Base-by-base conservation (phyloP, 306 rosid species). In the Cercis canadensis region DNA sequence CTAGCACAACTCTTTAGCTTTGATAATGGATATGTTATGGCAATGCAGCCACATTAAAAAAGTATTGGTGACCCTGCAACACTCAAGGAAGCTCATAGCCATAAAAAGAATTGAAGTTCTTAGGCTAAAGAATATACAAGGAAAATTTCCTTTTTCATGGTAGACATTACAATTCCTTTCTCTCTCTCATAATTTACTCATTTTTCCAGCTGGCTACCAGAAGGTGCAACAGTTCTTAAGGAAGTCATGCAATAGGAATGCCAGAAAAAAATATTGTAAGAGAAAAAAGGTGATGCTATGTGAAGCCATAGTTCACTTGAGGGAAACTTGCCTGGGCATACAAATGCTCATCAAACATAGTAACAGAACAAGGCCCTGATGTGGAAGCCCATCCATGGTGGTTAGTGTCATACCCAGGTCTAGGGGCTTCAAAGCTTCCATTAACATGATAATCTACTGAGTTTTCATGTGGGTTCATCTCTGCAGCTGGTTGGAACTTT, bases 311-410 rank as follows among this genome's bases (percentile, higher is more conserved):
- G n/a, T 55, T 55, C 57, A 62, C 43, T 78, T 46, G 47, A 64
- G 81, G 57, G 36, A 53, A 65, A 62, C 74, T 71, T 67, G 81
- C 75, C 53, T 71, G 78, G 55, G 68, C 51, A 45, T 58, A 76
- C 17, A 81, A 59, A 55, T 65, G 75, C 65, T 81, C 81, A 66
- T 76, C 85, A 66, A 76, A 81, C 67, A 76, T 60, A 66, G 64
- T n/a, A 46, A 75, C 60, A 53, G 47, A 78, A 81, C 84, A 89
- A 71, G 88, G 87, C 43, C 95, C 91, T 33, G 96, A 83, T 13
- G 96, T 67, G 47, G 96, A 81, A 69, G 86, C 88, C 99, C 99
- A 94, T 49, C 74, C 80, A 68, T 80, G 88, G 37, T 89, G 90
- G 47, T 66, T 75, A 60, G 92, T 37, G 57, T 87, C 93, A 54